A percentile compares a stretch with the other conserved stretches of the same genome.
These are phyloP conservation scores for Sporisorium scitamineum DNA, from an alignment of 1,284 basidiomycete genomes.

Conservation along the genomic window DNA sequence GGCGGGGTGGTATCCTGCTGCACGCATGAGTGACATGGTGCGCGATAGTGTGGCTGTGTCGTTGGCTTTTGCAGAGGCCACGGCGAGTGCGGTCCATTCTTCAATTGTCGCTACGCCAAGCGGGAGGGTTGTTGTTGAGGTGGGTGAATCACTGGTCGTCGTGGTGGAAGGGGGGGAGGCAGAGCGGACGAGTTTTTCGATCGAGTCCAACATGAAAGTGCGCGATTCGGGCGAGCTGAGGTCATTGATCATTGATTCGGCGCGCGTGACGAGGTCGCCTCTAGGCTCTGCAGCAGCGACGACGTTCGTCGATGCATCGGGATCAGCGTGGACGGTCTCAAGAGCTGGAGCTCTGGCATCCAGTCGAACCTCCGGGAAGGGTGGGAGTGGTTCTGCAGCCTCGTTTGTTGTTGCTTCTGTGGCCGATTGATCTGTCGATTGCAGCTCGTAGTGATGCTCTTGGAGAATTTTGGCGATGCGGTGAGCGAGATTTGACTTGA, in stretches of 20 bases:
- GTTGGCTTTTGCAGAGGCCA: conserved; percentile 41
- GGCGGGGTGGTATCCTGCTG: conserved; percentile 24
- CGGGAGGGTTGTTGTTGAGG: conserved; percentile 6
- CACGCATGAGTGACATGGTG: conserved; percentile 43
- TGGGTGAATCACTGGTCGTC: not conserved
- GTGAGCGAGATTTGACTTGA: conserved; percentile 41
- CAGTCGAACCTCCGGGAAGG: conserved; percentile 18
- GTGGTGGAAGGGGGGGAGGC: not conserved
- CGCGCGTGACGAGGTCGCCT: conserved; percentile 16
- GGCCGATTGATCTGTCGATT: not conserved
- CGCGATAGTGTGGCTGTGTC: conserved; percentile 30
- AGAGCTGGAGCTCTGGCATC: conserved; percentile 11
- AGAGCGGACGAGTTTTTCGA: conserved; percentile 29
- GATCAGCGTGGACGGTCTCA: not conserved
- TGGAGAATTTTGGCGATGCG: conserved; percentile 37
- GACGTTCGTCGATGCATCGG: too few species aligned
- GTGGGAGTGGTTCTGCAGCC: not conserved
- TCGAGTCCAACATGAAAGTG: conserved; percentile 36
- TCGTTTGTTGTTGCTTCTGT: not conserved
- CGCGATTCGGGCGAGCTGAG: conserved; percentile 25
- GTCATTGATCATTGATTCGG: conserved; percentile 37
- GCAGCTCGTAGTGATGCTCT: conserved; percentile 33
- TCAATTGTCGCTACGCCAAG: conserved; percentile 41
- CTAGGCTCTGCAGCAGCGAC: not conserved
- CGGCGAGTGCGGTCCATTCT: conserved; percentile 59